Base-by-base conservation (phyloP, 805 yeast genomes). In the Metschnikowia kunwiensis region DNA sequence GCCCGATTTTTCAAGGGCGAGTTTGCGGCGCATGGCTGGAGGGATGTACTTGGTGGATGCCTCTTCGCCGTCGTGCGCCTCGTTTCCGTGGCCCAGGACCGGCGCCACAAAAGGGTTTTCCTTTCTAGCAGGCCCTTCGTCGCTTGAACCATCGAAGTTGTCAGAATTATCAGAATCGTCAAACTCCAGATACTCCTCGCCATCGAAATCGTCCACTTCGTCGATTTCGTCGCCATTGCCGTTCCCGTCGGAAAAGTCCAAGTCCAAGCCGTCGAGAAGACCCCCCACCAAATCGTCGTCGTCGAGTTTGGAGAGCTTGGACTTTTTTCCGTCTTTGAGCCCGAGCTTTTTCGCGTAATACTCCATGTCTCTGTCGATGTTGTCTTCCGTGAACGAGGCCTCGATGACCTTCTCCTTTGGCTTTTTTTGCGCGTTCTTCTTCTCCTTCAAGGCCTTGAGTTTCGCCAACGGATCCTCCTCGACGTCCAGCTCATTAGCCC, bases 281-380 rank as follows among this genome's bases (percentile, higher is more conserved):
- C 88, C 94, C 30, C 85, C 95, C 31, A 88, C 67, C 2, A 81
- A 75, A 58, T 87, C 96, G 52, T 82, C 84, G 10, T 78, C 87
- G 25, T 72, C 80, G 3, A 54, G 54, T 44, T 73, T 74, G 24
- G 70, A 60, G 30, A 82, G 64, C 34, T 60, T 63, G 4, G 62
- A 39, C 11, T 67, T 68, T 36, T 70, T 72, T 0, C 78, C 75
- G 45, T 78, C 78, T 38, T 67, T 69, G 48, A 85, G 57, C 1
- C 94, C 94, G 7, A 89, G 66, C 51, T 84, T 81, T 44, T 82
- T 82, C 3, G 96, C 89, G 57, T 87, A 89, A 53, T 82, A 86
- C 27, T 74, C 77, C 61, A 85, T 80, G 36, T 89, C 95, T 38
- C 77, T 80, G 41, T 86, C 94, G 47, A 43, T 36, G 7, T 49